Percentiles rank a stretch among this genome's conserved stretches.
These are phyloP conservation scores for Chrysopogon serrulatus DNA, from an alignment of 176 grass and related monocot species.

Conservation along the genomic window DNA sequence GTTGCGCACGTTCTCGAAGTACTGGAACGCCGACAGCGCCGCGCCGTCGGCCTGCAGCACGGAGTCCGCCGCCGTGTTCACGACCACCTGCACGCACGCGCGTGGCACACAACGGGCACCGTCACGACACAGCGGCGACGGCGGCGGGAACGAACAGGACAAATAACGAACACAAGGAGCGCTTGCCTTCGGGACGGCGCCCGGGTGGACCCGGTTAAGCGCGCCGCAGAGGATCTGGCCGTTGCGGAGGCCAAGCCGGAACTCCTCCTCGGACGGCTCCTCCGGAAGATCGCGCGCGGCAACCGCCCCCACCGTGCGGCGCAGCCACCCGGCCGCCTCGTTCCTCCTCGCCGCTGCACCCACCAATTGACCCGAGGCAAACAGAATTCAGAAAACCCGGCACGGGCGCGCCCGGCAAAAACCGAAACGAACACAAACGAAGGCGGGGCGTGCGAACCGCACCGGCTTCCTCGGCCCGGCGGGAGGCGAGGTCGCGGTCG, in stretches of 20 bases:
- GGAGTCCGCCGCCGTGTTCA: slow-evolving; percentile 83
- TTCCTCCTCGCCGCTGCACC: slow-evolving; percentile 77
- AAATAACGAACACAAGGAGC: slow-evolving; percentile 27
- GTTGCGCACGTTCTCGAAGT: slow-evolving; percentile 99
- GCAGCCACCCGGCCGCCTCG: slow-evolving; percentile 93
- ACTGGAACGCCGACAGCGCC: slow-evolving; percentile 96
- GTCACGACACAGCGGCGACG: slow-evolving; percentile 1
- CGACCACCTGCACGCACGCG: slow-evolving; percentile 62
- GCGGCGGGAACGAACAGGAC: neutral
- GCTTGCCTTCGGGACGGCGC: slow-evolving; percentile 81
- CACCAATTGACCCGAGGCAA: slow-evolving; percentile 6
- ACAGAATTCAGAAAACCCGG: neutral
- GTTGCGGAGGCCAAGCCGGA: slow-evolving; percentile 82
- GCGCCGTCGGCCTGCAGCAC: slow-evolving; percentile 84
- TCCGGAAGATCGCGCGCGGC: slow-evolving; percentile 77
- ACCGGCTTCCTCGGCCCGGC: slow-evolving; percentile 88
- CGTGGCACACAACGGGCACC: neutral
- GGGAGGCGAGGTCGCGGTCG: slow-evolving; percentile 84
- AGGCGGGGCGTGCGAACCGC: neutral
- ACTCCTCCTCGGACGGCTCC: slow-evolving; percentile 95
- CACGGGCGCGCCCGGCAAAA: neutral
- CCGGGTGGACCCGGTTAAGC: slow-evolving; percentile 90
- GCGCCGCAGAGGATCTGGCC: slow-evolving; percentile 97
- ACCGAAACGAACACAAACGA: neutral
- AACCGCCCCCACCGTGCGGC: slow-evolving; percentile 73